These are phyloP conservation scores for Ascoidea tarda DNA, from an alignment of 805 yeast species.

Conservation along the genomic window DNA sequence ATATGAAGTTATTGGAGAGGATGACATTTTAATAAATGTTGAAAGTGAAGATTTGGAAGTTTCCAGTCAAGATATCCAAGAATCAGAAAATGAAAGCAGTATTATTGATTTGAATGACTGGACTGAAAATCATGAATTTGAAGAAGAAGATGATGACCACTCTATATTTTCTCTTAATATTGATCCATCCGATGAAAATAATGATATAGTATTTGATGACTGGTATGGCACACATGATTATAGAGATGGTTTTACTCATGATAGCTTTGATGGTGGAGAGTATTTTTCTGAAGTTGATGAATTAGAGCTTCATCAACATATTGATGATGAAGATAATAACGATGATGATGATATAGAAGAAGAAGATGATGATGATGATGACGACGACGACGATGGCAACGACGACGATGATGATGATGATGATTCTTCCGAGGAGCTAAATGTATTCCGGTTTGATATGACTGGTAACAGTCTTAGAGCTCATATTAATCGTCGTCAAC, in stretches of 20 bases:
- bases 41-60: slow-evolving; percentile 10
- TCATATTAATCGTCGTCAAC: no score
- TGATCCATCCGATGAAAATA: no score
- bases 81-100: no score
- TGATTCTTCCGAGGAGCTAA: slow-evolving; percentile 16
- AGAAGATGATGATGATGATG: slow-evolving; percentile 12
- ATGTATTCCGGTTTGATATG: slow-evolving; percentile 5
- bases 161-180: neutral
- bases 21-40: slow-evolving; percentile 10
- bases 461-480: neutral
- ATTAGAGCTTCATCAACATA: neutral
- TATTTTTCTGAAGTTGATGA: no score
- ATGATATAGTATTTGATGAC: neutral
- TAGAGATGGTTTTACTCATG: no score
- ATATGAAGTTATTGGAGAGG: slow-evolving; percentile 17
- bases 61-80: slow-evolving; percentile 1
- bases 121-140: slow-evolving; percentile 8
- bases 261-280: no score
- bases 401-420: slow-evolving; percentile 16
- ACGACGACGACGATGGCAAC: slow-evolving; percentile 2
- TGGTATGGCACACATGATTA: neutral
- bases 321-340: slow-evolving; percentile 1
- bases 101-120: no score
- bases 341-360: slow-evolving; percentile 6
- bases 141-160: slow-evolving; percentile 15